phyloP scores from a whole-genome alignment of 2,329 filamentous ascomycete species.

The Cladorrhinum sp. region DNA sequence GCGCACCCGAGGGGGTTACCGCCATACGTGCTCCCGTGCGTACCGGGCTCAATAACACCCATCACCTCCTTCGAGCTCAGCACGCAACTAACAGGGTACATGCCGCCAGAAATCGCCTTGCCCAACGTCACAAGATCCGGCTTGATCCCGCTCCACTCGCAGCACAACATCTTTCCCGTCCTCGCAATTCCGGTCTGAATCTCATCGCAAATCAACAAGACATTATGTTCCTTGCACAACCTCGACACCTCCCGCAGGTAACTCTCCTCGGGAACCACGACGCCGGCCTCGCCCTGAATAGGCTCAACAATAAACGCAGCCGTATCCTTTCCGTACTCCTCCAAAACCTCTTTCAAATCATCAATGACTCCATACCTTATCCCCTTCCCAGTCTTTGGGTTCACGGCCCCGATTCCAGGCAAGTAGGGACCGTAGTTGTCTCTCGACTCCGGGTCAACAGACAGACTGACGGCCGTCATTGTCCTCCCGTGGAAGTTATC shows the following conservation, averaged over 20 bases:
- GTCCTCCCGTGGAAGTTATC: slow-evolving; percentile 98
- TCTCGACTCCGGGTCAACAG: slow-evolving; percentile 89
- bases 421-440: slow-evolving; percentile 97
- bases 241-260: slow-evolving; percentile 78
- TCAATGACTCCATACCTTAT: slow-evolving; percentile 85
- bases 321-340: slow-evolving; percentile 77
- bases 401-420: slow-evolving; percentile 75
- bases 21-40: slow-evolving; percentile 97
- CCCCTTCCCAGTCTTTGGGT: slow-evolving; percentile 70
- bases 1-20: slow-evolving; percentile 95
- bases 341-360: slow-evolving; percentile 75
- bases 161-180: slow-evolving; percentile 90
- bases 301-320: slow-evolving; percentile 94
- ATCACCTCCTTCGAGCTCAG: slow-evolving; percentile 86
- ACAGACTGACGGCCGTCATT: slow-evolving; percentile 93
- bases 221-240: slow-evolving; percentile 92
- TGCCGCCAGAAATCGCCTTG: slow-evolving; percentile 96
- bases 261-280: slow-evolving; percentile 87
- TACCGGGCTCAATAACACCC: slow-evolving; percentile 93
- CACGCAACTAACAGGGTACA: slow-evolving; percentile 98
- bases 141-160: slow-evolving; percentile 92
- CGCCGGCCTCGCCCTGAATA: slow-evolving; percentile 95
- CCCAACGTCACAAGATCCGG: slow-evolving; percentile 92
- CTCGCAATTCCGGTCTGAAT: slow-evolving; percentile 97
- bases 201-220: slow-evolving; percentile 94